Evolutionary conservation across 768 basidiomycete species (phyloP), one percentile per base, ranked within the genome.

Genomic region (Lepiota venenata): DNA sequence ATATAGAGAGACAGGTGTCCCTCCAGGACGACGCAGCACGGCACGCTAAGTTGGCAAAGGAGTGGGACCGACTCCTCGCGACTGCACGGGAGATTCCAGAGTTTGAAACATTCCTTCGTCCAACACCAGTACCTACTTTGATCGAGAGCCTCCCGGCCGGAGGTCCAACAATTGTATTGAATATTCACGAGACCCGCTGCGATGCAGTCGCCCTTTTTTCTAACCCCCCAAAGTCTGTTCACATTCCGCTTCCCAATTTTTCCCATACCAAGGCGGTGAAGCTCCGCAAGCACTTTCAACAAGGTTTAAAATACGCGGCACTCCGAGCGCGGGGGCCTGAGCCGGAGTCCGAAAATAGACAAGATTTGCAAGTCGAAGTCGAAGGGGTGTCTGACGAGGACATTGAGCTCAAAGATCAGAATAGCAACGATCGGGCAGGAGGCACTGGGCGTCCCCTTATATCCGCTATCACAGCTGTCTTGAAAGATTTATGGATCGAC

Each of bases 61-160:
- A 63, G 44, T 49, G 63, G 47, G 59, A 64, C 3, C 18, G 47
- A 11, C 39, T 63, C 14, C 44, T 66, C 1, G 35, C 29, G 2
- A n/a, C 58, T 16, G 59, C 60, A 10, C 59, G 62, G 15, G 14
- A 12, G 15, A 12, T 67, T 2, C 39, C 45, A 16, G 58, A 60
- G 7, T 66, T 67, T 29, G 52, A 60, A 4, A 47, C 56, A 21
- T 61, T 64, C 36, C 46, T 67, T 11, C 57, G 32, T 7, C 64
- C 61, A 1, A 45, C 46, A 35, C 37, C 18, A 21, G 39, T 45
- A 15, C 36, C 16, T 4, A 51, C 50, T n/a, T 47, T 60, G 25
- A 36, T 56, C 16, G 14, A 27, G 15, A 49, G 29, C 40, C 45
- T 56, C 0, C 46, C 56, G 2, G 41, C 44, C 18, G 32, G 38